Base-by-base conservation (phyloP, 192 early-diverging fungal genomes). In the Backusella sp. region DNA sequence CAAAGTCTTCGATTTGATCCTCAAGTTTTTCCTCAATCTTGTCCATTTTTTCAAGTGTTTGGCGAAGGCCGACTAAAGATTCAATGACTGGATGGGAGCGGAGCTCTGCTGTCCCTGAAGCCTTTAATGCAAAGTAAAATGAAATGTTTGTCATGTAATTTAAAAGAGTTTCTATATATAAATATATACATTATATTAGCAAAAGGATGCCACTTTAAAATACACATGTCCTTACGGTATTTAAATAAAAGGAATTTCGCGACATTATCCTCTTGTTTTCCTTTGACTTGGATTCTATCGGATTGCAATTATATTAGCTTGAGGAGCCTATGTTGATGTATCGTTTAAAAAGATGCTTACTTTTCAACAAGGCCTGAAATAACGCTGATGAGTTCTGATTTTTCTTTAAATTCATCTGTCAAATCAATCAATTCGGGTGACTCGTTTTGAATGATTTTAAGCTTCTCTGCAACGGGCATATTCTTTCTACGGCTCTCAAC, bases 101-200 rank as follows among this genome's bases (percentile, higher is more conserved):
- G 30, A 94, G 78, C 59, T 91, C 80, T 44, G 73, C 56, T 62
- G 87, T 77, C 75, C 84, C 84, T 75, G 82, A 86, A 65, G 87
- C 84, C 87, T 92, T 88, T 75, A 95, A 72, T 1, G 88, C 89
- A 70, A 98, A 85, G 77, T 95, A 96, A 74, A 96, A 97, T 6
- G 95, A 88, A 73, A 97, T 87, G 79, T 98, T 98, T 76, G 92
- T 94, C 73, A 97, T 81, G 75, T 96, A 97, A 73, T 90, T 89
- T 79, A 92, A 86, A 28, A 93, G 44, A 6, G 79, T 72, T 66
- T 83, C 81, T 82, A 74, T n/a, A 23, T 82, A 74, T n/a, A 23
- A 0, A 44, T 19, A 72, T n/a, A 23, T 5, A 44, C 4, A 72
- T 32, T n/a, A 39, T 39, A 39, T 39, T 39, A 39, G 11, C 37